Evolutionary conservation across 2,329 filamentous ascomycete genomes (phyloP), one percentile per base, ranked within the genome.

Genomic region (Ophiostoma montium): DNA sequence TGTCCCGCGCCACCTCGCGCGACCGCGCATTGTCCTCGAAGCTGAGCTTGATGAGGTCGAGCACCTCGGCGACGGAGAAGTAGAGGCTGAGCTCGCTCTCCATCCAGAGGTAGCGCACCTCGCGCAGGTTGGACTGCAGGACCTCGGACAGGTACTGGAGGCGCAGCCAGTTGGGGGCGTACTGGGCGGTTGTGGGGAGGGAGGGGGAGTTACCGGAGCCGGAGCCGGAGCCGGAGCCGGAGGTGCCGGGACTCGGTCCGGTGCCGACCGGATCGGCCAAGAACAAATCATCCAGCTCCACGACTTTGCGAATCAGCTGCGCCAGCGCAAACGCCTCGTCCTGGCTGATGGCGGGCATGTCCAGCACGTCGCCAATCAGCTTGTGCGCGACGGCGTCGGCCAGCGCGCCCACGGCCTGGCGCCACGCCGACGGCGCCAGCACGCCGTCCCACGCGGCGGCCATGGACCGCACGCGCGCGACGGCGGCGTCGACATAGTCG

Each of bases 81-180:
- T 81, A 79, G 35, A 81, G 60, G 54, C 77, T 80, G 38, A 83
- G 65, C 60, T 82, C 78, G 61, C 77, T 78, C 54, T 83, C 78
- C 57, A 74, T 70, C 79, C 79, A 83, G 35, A 83, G 61, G 54
- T 69, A 81, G 50, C 68, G 70, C 50, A 83, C 74, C 53, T 82
- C 79, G 53, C 73, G 74, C 48, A 82, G 65, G 57, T 82, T 81
- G 56, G 77, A 80, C 65, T 83, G 78, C 55, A 83, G 65, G 27
- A 82, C 72, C 60, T 82, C 75, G 53, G 73, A 74, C 16, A 83
- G 66, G 56, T 76, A 82, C 62, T 81, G 77, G 52, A 83, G 68
- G 45, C 78, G 70, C 51, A 82, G 66, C 79, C 79, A 83, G 45
- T 69, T 71, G 3, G 70, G 67, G 4, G 76, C 76, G 54, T 80